phyloP scores from a whole-genome alignment of 1,284 basidiomycete genomes.

The Ganoderma boninense region DNA sequence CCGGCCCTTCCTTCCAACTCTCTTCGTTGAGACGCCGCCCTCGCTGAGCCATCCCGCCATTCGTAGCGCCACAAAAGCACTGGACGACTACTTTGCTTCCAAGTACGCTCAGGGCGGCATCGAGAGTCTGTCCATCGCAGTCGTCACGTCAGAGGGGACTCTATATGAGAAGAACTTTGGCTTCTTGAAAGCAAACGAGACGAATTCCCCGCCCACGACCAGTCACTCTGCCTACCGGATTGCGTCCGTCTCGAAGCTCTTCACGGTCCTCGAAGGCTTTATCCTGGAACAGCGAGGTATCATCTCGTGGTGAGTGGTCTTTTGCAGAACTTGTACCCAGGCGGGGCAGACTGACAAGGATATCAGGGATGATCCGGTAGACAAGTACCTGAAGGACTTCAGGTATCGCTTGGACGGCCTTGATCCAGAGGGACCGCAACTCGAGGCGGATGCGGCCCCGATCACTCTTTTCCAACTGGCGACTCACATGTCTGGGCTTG shows the following conservation, averaged over 20 bases:
- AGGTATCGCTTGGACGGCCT: conserved; percentile 30
- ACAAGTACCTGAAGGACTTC: conserved; percentile 51
- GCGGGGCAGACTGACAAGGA: not conserved
- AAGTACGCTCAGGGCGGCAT: conserved; percentile 25
- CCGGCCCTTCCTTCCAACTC: conserved; percentile 24
- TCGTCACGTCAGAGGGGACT: conserved; percentile 20
- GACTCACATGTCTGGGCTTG: conserved; percentile 56
- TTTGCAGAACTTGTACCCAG: too few relatives aligned
- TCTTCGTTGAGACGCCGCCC: conserved; percentile 22
- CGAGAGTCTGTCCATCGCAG: conserved; percentile 30
- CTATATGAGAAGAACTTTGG: conserved; percentile 29
- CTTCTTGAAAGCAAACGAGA: conserved; percentile 29
- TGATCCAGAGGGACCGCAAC: not conserved
- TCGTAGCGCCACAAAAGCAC: not conserved
- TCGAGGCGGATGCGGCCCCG: conserved; percentile 35
- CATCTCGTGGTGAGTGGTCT: conserved; percentile 47
- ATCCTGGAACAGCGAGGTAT: conserved; percentile 53
- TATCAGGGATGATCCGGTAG: conserved; percentile 52
- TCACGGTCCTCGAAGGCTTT: conserved; percentile 53
- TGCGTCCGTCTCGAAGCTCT: conserved; percentile 58
- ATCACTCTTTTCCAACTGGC: conserved; percentile 56
- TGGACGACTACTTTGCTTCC: conserved; percentile 16
- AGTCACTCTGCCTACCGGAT: conserved; percentile 37
- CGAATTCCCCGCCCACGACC: conserved; percentile 18
- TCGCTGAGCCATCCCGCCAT: conserved; percentile 11